A percentile compares a stretch with the other conserved stretches of the same genome.
These are phyloP conservation scores for Mucor mucedo DNA, from an alignment of 371 early-diverging fungal genomes.

Conservation along the genomic window DNA sequence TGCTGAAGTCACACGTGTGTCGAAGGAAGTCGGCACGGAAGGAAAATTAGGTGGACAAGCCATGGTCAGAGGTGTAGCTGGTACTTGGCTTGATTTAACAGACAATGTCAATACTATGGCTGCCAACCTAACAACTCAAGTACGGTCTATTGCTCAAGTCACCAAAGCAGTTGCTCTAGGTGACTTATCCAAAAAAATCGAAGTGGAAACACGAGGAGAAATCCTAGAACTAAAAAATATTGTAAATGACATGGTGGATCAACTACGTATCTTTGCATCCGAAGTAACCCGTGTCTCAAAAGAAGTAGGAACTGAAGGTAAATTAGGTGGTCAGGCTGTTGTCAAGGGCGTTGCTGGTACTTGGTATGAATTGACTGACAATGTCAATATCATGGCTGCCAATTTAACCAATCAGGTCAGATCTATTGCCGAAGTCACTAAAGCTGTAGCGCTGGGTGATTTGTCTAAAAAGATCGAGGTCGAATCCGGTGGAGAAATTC, in stretches of 20 bases:
- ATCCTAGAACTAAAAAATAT: constrained; percentile 27
- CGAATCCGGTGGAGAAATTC: constrained; percentile 39
- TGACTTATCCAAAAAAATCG: constrained; percentile 53
- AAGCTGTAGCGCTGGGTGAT: constrained; percentile 51
- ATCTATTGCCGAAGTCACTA: constrained; percentile 47
- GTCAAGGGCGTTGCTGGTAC: constrained; percentile 61
- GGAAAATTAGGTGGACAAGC: constrained; percentile 68
- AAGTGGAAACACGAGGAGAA: constrained; percentile 29
- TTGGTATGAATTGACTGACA: constrained; percentile 65
- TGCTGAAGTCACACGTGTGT: constrained; percentile 61
- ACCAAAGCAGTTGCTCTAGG: constrained; percentile 63
- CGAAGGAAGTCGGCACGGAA: constrained; percentile 61
- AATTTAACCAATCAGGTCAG: constrained; percentile 53
- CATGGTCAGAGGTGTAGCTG: constrained; percentile 57
- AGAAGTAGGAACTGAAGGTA: constrained; percentile 32
- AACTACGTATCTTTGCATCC: constrained; percentile 25
- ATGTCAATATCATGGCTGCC: constrained; percentile 52
- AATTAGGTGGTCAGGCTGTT: constrained; percentile 40
- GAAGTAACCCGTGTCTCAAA: constrained; percentile 28
- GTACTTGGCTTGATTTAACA: constrained; percentile 69
- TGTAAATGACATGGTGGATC: constrained; percentile 33
- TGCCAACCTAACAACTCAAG: constrained; percentile 62
- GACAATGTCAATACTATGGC: constrained; percentile 70
- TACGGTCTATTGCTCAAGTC: constrained; percentile 61
- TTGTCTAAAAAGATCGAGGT: constrained; percentile 41